Evolutionary conservation across 2,329 filamentous ascomycete genomes (phyloP).

Genomic region (Penicillium palitans): DNA sequence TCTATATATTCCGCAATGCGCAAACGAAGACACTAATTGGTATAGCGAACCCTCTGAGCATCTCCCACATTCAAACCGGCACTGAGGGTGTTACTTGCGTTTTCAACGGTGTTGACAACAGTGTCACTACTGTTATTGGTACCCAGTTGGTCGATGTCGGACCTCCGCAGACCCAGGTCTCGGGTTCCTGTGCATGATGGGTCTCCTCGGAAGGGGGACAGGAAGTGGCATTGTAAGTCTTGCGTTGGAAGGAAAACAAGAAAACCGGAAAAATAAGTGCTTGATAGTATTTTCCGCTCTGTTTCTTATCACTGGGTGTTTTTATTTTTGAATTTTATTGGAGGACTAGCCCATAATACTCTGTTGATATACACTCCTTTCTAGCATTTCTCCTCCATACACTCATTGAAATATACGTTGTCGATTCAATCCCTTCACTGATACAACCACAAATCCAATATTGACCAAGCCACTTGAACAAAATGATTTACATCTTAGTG

Average conservation of each 20-base stretch:
- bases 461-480: neutral
- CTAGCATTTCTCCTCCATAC: neutral
- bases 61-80: slow-evolving; percentile 15
- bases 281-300: neutral
- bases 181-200: slow-evolving; percentile 1
- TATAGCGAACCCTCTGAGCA: slow-evolving; percentile 17
- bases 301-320: no score
- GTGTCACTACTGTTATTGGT: slow-evolving; percentile 12
- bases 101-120: slow-evolving; percentile 16
- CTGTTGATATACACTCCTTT: neutral
- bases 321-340: neutral
- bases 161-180: slow-evolving; percentile 17
- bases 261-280: neutral
- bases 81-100: slow-evolving; percentile 5
- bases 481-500: neutral
- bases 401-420: neutral
- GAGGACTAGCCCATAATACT: neutral
- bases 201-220: neutral
- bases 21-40: slow-evolving; percentile 1
- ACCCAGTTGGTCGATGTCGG: slow-evolving; percentile 16
- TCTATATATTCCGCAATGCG: neutral
- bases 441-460: neutral
- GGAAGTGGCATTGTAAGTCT: neutral
- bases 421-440: neutral
- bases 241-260: neutral